These are phyloP conservation scores for Yarrowia galli DNA, from an alignment of 1,139 yeast species.

Conservation along the genomic window DNA sequence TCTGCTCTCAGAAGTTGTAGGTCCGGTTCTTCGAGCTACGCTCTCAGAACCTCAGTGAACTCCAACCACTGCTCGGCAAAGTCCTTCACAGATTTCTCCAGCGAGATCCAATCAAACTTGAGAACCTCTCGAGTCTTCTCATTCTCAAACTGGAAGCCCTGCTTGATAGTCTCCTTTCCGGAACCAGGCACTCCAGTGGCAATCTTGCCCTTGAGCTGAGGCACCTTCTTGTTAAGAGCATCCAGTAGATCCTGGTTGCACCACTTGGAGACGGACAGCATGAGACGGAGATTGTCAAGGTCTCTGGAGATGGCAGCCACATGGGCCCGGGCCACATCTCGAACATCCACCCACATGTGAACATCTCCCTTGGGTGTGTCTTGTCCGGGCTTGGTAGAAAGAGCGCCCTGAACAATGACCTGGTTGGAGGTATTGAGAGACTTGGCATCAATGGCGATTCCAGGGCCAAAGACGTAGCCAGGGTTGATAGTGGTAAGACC, in stretches of 20 bases:
- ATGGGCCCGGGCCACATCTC: constrained; percentile 63
- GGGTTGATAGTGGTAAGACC: constrained; percentile 57
- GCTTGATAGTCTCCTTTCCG: background rate
- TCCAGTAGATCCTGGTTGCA: constrained; percentile 13
- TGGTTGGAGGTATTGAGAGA: constrained; percentile 16
- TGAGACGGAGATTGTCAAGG: background rate
- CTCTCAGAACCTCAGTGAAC: background rate
- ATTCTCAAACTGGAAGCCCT: background rate
- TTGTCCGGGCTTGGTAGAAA: constrained; percentile 26
- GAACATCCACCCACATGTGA: constrained; percentile 55
- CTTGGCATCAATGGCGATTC: constrained; percentile 41
- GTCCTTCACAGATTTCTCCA: constrained; percentile 4
- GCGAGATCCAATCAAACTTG: background rate
- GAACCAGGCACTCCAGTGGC: background rate
- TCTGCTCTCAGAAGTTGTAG: no score
- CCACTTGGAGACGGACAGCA: constrained; percentile 1
- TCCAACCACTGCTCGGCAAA: constrained; percentile 19
- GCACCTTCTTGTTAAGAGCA: background rate
- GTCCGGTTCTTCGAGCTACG: no score
- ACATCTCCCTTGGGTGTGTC: constrained; percentile 35
- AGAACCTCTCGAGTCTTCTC: constrained; percentile 24
- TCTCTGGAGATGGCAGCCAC: constrained; percentile 53
- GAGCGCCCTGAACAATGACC: constrained; percentile 46
- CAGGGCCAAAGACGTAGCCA: constrained; percentile 60
- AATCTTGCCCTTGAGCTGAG: constrained; percentile 11